A percentile compares a stretch with the other conserved stretches of the same genome.
phyloP scores from a whole-genome alignment of 73 alveolate genomes.

The Uronychia binucleata region DNA sequence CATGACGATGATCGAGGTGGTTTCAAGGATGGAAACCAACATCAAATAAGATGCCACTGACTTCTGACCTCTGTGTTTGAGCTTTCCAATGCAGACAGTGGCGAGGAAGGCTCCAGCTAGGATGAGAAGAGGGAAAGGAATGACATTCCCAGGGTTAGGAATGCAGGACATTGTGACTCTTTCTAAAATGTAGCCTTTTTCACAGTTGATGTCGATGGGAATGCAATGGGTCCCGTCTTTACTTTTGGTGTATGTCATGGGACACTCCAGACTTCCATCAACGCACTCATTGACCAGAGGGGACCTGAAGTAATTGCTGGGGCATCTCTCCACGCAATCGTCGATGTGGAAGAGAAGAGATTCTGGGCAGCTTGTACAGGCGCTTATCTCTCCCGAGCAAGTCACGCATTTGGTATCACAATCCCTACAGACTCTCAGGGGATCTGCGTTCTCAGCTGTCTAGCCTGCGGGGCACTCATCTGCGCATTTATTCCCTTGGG shows the following conservation, averaged over 20 bases:
- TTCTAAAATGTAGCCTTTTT: conserved; percentile 39
- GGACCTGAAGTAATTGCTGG: conserved; percentile 33
- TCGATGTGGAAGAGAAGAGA: conserved; percentile 24
- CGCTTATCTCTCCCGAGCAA: conserved; percentile 31
- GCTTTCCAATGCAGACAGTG: background rate
- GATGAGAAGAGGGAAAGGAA: conserved; percentile 63
- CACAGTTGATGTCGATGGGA: conserved; percentile 53
- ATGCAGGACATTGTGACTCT: conserved; percentile 38
- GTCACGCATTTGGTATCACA: conserved; percentile 48
- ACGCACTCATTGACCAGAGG: conserved; percentile 32
- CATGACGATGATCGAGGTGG: conserved; percentile 12
- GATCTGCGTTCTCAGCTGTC: conserved; percentile 21
- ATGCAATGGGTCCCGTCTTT: conserved; percentile 56
- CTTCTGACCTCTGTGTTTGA: background rate
- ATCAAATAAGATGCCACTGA: conserved; percentile 35
- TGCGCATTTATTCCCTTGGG: conserved; percentile 33
- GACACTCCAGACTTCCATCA: conserved; percentile 49
- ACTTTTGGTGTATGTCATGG: conserved; percentile 25
- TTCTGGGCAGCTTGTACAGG: conserved; percentile 46
- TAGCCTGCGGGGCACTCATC: conserved; percentile 17
- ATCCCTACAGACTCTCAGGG: conserved; percentile 20
- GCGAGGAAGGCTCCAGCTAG: conserved; percentile 10
- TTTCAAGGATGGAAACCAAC: conserved; percentile 40
- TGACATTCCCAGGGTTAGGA: conserved; percentile 50
- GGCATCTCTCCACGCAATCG: conserved; percentile 57